Evolutionary conservation across 805 yeast genomes (phyloP), one percentile per base, ranked within the genome.

Genomic region (Pichia manshurica): DNA sequence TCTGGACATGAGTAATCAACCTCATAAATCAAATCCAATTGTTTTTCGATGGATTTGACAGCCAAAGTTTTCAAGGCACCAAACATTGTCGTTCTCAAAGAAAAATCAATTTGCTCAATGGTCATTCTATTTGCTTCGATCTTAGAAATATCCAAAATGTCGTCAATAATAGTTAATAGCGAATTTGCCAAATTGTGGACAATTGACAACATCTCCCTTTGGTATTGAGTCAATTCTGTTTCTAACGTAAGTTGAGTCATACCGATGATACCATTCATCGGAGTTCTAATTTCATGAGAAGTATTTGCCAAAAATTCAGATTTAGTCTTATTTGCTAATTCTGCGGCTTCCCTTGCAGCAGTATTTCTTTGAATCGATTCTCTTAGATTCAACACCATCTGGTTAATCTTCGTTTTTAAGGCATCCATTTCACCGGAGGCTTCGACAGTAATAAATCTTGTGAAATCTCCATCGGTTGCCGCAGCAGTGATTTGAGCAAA

Each of bases 71-170:
- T 87, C 62, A 87, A 73, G 0, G 96, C 96, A 33, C 95, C 96
- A 62, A 87, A 87, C 3, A 87, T 90, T 0, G 95, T 87, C 4
- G 91, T 90, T 60, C 96, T 74, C 40, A 87, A 70, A 13, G 91
- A 83, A 61, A 87, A 87, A 52, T 89, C 95, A 51, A 87, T 87
- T 61, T 85, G 86, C 61, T 87, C 96, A 47, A 87, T 87, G 0
- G 95, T 87, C 96, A 87, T 88, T 65, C 95, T 74, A 65, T 87
- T 87, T 25, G 96, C 96, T 65, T 87, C 96, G 67, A 87, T 87
- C 76, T 87, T 87, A 47, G 96, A 87, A 60, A 87, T 87, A 79
- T 87, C 96, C 56, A 87, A 73, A 57, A 87, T 87, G 64, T 87
- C 96, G 62, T 87, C 96, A 56, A 87, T 87, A 55, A 87, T 87